Conservation (phyloP, 495 filamentous ascomycete genomes). For the Jackrogersella minutella region DNA sequence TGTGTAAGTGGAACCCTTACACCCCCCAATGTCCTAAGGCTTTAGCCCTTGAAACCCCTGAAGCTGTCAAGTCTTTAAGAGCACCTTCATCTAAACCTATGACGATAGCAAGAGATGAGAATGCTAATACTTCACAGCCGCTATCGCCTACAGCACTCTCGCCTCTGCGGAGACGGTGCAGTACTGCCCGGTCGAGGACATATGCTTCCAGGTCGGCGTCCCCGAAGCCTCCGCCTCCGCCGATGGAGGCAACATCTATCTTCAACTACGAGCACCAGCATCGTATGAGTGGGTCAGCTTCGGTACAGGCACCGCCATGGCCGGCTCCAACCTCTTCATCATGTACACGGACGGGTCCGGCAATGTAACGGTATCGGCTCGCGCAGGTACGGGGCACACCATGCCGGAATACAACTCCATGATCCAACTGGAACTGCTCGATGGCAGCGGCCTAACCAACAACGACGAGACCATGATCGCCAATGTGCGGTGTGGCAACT, state of each 20-base stretch:
- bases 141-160: conserved; percentile 29
- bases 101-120: background rate
- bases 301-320: conserved; percentile 70
- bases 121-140: conserved; percentile 27
- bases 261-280: conserved; percentile 70
- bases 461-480: conserved; percentile 64
- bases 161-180: conserved; percentile 30
- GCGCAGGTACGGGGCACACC: conserved; percentile 61
- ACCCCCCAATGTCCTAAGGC: no score
- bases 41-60: background rate
- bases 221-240: conserved; percentile 51
- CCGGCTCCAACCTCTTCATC: conserved; percentile 71
- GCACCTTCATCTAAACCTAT: background rate
- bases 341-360: conserved; percentile 67
- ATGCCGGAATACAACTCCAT: conserved; percentile 62
- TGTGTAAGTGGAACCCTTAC: conserved; percentile 34
- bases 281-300: conserved; percentile 70
- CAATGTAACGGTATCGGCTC: conserved; percentile 72
- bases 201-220: conserved; percentile 59
- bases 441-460: conserved; percentile 65
- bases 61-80: background rate
- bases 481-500: conserved; percentile 62
- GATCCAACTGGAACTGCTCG: conserved; percentile 62
- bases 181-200: conserved; percentile 42
- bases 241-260: conserved; percentile 63